Evolutionary conservation across 257 asterid species (phyloP), one percentile per base, ranked within the genome.

Genomic region (Fraxinus americana): DNA sequence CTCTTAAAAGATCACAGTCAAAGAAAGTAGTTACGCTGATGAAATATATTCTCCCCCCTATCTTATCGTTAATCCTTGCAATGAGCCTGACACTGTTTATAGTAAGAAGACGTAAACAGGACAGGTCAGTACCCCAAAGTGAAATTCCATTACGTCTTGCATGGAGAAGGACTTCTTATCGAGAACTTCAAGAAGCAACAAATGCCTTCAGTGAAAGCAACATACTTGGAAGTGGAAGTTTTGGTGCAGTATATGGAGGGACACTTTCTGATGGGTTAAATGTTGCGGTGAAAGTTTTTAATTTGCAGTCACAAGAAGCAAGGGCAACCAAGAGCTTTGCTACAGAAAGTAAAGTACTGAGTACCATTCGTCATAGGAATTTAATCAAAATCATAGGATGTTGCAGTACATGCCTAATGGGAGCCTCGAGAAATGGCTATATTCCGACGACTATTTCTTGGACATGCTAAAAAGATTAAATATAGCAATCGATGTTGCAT

Each of bases 141-240:
- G 83, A 75, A 3, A 10, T 17, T 21, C 17, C 82, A 5, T 21
- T 57, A n/a, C 30, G 70, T 66, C 61, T 14, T 48, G 14, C 83
- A 1, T 84, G 85, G 85, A 75, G 63, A 65, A 79, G 85, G 36
- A 69, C 84, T 48, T 86, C 90, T 14, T 83, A 86, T 72, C 43
- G 73, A 2, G 88, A 91, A 69, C 84, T 87, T 14, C 39, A 50
- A 70, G 77, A 14, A 16, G 87, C 89, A 4, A 89, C 96, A 8
- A 48, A 89, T 41, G 81, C 75, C 13, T 89, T 87, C 23, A 77
- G 75, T 19, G 88, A 75, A 30, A 82, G 73, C 70, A 81, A 87
- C 80, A 29, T 82, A 0, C 83, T 90, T 12, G 94, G 94, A 41
- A 77, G 73, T 10, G 92, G 94, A 50, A 71, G 92, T 76, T 88